Base-by-base conservation (phyloP, 2,329 filamentous ascomycete genomes). In the Monilinia polystroma region DNA sequence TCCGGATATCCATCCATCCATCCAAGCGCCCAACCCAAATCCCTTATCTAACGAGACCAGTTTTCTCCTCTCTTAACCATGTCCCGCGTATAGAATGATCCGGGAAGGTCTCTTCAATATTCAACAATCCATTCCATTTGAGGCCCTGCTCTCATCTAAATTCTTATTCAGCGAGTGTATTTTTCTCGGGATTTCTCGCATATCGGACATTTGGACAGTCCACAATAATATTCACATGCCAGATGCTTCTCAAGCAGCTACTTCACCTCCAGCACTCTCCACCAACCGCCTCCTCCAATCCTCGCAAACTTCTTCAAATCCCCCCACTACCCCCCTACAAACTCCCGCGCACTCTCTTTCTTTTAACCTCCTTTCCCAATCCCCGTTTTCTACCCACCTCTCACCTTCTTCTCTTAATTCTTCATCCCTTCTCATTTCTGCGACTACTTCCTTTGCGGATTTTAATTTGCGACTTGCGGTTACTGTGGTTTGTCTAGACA, bases 231-330 rank as follows among this genome's bases (percentile, higher is more conserved):
- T 16, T 16, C 49, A 29, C 4, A 29, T 16, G 3, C 11, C 47
- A 20, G 45, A 20, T 23, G 53, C 35, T 16, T 43, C 32, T 49
- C 38, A 63, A 63, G 52, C 68, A 35, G 67, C 70, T 51, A 64
- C 51, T 16, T 73, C 69, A 16, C 69, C 66, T 58, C 74, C 74
- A 3, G 73, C 85, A 75, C 87, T 84, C 18, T 85, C 87, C 68
- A 93, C 84, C 58, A 96, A 79, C 72, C 90, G 86, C 75, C 88
- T 87, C 75, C 93, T 86, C 90, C 93, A 95, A 66, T 87, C 85
- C 67, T 93, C 89, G 79, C 93, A 97, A 1, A 94, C 88, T 75
- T 93, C 89, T 78, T 97, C 94, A 75, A 99, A 98, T 0, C 95
- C 95, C 56, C 90, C 89, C 45, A 97, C 89, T 1, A 99, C 93